These are phyloP conservation scores for Phytophthora citrophthora DNA, from an alignment of 352 stramenopile species.

Conservation along the genomic window DNA sequence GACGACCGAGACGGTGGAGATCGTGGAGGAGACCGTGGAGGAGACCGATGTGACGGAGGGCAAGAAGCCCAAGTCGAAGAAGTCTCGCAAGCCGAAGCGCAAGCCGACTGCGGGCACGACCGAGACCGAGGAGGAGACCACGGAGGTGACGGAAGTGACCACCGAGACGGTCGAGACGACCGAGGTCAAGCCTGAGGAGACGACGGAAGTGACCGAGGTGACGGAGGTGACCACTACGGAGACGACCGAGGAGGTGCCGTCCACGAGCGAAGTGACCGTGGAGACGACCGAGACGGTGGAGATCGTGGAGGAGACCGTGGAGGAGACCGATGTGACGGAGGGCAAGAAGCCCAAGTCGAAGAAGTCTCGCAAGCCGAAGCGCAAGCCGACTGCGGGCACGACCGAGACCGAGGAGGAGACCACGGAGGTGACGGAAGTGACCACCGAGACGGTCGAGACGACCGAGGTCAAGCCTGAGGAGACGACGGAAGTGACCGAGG, in stretches of 20 bases:
- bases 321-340: conserved; percentile 11
- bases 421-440: not conserved
- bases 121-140: no score
- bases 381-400: not conserved
- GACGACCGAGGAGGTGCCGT: not conserved
- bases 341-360: not conserved
- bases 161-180: conserved; percentile 4
- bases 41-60: no score
- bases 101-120: no score
- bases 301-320: conserved; percentile 7
- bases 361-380: not conserved
- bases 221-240: no score
- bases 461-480: no score
- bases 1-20: no score
- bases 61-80: no score
- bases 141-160: no score
- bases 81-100: no score
- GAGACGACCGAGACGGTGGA: conserved; percentile 4
- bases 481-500: no score
- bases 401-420: conserved; percentile 3
- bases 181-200: conserved; percentile 5
- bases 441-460: no score
- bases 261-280: not conserved
- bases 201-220: conserved; percentile 3
- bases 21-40: no score